A percentile compares a stretch with the other conserved stretches of the same genome.
Evolutionary conservation across 78 protist species (phyloP).

Genomic region (Dictyostelium firmibasis): DNA sequence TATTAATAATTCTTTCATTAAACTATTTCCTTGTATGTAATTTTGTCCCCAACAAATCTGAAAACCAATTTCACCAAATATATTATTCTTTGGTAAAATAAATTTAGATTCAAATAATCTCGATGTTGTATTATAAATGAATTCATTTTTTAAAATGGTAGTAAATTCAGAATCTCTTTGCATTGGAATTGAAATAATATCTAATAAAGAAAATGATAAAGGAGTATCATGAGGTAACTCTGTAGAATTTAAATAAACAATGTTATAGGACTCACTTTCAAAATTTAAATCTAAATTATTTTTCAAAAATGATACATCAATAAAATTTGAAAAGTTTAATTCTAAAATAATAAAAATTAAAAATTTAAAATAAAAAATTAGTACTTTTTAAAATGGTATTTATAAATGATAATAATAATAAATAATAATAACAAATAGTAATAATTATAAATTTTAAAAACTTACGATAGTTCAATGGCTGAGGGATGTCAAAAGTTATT

Average conservation of each 20-base stretch:
- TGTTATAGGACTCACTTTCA: not conserved
- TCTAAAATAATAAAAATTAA: not conserved
- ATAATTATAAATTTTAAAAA: no score
- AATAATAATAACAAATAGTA: no score
- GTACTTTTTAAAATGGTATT: not conserved
- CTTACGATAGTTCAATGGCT: not conserved
- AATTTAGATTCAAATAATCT: not conserved
- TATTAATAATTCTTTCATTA: not conserved
- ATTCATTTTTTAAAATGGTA: not conserved
- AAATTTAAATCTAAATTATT: not conserved
- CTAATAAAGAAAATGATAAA: not conserved
- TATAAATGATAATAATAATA: no score
- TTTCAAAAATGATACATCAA: not conserved
- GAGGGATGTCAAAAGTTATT: not conserved
- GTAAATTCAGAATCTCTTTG: not conserved
- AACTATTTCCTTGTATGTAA: not conserved
- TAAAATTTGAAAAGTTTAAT: not conserved
- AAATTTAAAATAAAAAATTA: not conserved
- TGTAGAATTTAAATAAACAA: not conserved
- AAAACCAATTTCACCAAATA: not conserved
- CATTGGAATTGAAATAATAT: not conserved
- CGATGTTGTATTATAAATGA: not conserved
- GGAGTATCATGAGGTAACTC: not conserved
- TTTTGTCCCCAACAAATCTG: not conserved
- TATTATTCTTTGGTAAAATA: not conserved